Evolutionary conservation across 495 filamentous ascomycete genomes (phyloP).

Genomic region (Chaetomium fimeti): DNA sequence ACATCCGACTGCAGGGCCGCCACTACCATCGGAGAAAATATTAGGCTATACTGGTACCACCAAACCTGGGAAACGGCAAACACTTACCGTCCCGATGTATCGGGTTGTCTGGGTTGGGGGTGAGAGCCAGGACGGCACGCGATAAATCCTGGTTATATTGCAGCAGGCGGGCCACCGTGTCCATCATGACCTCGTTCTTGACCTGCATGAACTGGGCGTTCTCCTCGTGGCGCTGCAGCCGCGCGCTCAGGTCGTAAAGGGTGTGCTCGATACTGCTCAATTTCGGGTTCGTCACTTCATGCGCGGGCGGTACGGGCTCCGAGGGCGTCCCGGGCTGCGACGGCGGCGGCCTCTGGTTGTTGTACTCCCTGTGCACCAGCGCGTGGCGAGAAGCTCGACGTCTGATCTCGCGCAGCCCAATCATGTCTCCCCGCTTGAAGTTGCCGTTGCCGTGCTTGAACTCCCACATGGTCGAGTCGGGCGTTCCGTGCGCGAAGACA

Average conservation of each 20-base stretch:
- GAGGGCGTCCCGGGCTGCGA: conserved; percentile 82
- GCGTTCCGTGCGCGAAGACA: conserved; percentile 95
- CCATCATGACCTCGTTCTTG: conserved; percentile 78
- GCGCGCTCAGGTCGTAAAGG: conserved; percentile 72
- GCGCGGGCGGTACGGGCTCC: conserved; percentile 64
- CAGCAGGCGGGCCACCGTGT: conserved; percentile 70
- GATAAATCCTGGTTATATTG: conserved; percentile 72
- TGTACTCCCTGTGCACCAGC: conserved; percentile 91
- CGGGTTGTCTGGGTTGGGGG: conserved; percentile 63
- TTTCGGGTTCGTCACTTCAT: conserved; percentile 73
- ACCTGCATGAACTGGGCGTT: conserved; percentile 71
- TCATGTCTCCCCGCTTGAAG: conserved; percentile 91
- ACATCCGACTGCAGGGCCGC: conserved; percentile 79
- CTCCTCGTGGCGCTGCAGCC: conserved; percentile 81
- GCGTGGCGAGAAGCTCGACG: conserved; percentile 94
- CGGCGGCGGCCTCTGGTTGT: conserved; percentile 70
- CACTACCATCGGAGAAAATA: conserved; percentile 51
- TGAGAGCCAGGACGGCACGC: conserved; percentile 64
- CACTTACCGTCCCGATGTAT: conserved; percentile 62
- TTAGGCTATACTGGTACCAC: conserved; percentile 36
- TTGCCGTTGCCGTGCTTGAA: conserved; percentile 98
- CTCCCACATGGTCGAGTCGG: conserved; percentile 94
- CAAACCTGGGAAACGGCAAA: conserved; percentile 10
- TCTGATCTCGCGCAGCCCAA: conserved; percentile 92
- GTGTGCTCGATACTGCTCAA: conserved; percentile 75